phyloP scores from a whole-genome alignment of 2,329 filamentous ascomycete genomes.

The Apiospora rasikravindrae region DNA sequence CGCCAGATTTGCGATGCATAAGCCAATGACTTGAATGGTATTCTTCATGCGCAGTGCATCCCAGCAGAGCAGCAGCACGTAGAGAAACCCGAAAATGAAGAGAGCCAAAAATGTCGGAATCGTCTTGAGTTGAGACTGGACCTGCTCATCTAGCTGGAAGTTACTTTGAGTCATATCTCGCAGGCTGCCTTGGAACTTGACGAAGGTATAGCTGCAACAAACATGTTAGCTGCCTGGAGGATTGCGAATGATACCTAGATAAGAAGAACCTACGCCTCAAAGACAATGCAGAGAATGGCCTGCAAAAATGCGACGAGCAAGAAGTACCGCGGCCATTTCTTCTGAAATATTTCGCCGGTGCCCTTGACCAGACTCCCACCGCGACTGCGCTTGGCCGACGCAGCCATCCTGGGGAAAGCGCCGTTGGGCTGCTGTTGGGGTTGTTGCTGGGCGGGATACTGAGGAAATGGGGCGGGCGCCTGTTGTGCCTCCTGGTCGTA shows the following conservation, averaged over 20 bases:
- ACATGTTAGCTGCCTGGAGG: not conserved
- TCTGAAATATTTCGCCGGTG: constrained; percentile 79
- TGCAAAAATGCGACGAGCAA: constrained; percentile 76
- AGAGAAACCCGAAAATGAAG: constrained; percentile 97
- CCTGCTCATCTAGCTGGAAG: constrained; percentile 45
- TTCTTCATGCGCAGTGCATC: constrained; percentile 95
- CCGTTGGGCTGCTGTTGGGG: constrained; percentile 36
- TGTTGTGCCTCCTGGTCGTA: constrained; percentile 2
- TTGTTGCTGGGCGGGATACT: constrained; percentile 7
- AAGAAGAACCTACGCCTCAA: constrained; percentile 75
- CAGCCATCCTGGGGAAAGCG: constrained; percentile 41
- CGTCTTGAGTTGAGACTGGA: constrained; percentile 64
- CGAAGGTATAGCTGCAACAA: constrained; percentile 79
- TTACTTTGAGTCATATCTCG: constrained; percentile 29
- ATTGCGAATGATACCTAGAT: constrained; percentile 3
- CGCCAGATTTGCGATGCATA: constrained; percentile 90
- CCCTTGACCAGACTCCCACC: constrained; percentile 40
- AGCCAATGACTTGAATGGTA: constrained; percentile 96
- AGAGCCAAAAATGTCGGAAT: constrained; percentile 96
- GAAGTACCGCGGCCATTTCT: constrained; percentile 88
- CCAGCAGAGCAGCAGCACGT: constrained; percentile 87
- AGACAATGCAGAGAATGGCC: constrained; percentile 77
- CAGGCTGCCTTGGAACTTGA: constrained; percentile 75
- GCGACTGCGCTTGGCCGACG: constrained; percentile 39
- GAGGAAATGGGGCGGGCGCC: constrained; percentile 1